These are phyloP conservation scores for Fagopyrum tataricum DNA, from an alignment of 148 eudicot genomes.

Conservation along the genomic window DNA sequence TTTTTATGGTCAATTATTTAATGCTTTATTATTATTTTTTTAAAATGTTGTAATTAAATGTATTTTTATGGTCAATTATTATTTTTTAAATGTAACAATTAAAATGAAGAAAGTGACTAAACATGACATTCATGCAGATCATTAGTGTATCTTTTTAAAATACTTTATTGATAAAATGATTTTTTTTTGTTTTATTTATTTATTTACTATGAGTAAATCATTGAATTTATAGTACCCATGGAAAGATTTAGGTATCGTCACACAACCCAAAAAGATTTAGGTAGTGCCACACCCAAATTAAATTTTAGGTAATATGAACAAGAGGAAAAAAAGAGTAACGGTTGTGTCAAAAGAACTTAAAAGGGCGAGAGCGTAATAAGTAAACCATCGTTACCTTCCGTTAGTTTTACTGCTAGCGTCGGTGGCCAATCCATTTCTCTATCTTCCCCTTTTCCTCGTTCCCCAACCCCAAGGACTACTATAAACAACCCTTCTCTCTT, in stretches of 20 bases:
- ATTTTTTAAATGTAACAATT: no score
- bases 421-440: conserved; percentile 8
- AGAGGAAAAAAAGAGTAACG: not conserved
- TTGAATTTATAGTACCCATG: no score
- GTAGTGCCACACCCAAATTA: not conserved
- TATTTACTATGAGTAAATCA: not conserved
- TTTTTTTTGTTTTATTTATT: not conserved
- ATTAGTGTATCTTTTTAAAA: no score
- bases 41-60: no score
- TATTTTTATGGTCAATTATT: no score
- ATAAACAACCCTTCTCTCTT: not conserved
- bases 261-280: not conserved
- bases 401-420: conserved; percentile 1
- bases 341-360: not conserved
- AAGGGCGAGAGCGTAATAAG: not conserved
- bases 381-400: not conserved
- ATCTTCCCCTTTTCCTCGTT: not conserved
- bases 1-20: no score
- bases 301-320: not conserved
- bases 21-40: no score
- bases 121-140: no score
- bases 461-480: not conserved
- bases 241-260: not conserved
- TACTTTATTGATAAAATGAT: no score
- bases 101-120: no score